A percentile compares a stretch with the other conserved stretches of the same genome.
These are phyloP conservation scores for Epithele typhae DNA, from an alignment of 768 basidiomycete genomes.

Conservation along the genomic window DNA sequence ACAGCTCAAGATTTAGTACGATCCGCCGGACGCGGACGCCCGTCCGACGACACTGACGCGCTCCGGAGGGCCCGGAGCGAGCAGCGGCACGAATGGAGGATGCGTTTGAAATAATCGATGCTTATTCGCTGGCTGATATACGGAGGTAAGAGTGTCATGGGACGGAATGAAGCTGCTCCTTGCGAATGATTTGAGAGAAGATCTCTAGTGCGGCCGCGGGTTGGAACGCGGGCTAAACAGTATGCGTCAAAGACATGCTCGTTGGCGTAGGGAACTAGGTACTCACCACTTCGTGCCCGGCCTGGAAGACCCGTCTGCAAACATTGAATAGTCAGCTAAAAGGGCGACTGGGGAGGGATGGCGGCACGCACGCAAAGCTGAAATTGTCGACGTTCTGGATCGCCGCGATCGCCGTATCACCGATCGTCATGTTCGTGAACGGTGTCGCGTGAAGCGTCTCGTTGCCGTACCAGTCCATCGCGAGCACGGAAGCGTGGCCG, in stretches of 20 bases:
- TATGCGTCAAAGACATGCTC: neutral
- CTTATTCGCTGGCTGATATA: too few relatives aligned
- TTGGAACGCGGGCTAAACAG: conserved; percentile 53
- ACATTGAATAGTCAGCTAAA: neutral
- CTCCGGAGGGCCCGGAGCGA: too few relatives aligned
- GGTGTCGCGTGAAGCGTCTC: conserved; percentile 34
- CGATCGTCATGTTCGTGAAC: conserved; percentile 53
- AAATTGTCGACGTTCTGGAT: conserved; percentile 65
- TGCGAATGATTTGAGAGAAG: conserved; percentile 50
- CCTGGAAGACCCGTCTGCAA: conserved; percentile 46
- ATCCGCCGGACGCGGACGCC: too few relatives aligned
- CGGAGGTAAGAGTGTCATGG: too few relatives aligned
- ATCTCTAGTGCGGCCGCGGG: conserved; percentile 55
- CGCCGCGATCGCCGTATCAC: conserved; percentile 48
- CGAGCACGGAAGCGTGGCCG: conserved; percentile 33
- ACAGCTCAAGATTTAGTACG: too few relatives aligned
- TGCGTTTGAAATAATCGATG: too few relatives aligned
- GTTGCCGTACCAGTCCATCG: conserved; percentile 46
- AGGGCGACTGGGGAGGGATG: too few relatives aligned
- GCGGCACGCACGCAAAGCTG: conserved; percentile 53
- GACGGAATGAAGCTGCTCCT: conserved; percentile 51
- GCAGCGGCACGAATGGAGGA: too few relatives aligned
- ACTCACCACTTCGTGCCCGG: conserved; percentile 64
- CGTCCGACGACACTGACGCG: too few relatives aligned
- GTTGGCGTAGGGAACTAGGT: neutral